These are phyloP conservation scores for Hamamelis virginiana DNA, from an alignment of 164 flowering plant species.

Conservation along the genomic window DNA sequence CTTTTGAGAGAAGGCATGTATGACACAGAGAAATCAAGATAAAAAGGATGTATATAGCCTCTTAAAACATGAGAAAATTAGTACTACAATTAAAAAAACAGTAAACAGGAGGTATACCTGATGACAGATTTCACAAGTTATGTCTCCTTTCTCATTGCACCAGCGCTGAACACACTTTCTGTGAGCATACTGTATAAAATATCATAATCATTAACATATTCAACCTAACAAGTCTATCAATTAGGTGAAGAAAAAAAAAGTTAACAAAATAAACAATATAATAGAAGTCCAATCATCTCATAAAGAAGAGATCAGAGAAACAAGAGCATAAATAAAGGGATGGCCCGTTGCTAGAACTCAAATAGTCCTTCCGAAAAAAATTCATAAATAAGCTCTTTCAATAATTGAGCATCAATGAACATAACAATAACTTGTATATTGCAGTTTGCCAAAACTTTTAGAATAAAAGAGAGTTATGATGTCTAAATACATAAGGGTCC, in stretches of 20 bases:
- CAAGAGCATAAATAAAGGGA: neutral
- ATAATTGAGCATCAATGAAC: neutral
- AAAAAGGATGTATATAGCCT: neutral
- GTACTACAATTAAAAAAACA: neutral
- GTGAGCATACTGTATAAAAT: constrained; percentile 59
- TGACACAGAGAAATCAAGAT: neutral
- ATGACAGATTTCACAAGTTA: constrained; percentile 67
- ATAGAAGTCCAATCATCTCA: neutral
- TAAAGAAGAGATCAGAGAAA: neutral
- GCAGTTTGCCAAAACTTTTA: too few species aligned
- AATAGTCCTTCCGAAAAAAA: neutral
- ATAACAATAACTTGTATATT: too few species aligned
- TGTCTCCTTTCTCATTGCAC: constrained; percentile 78
- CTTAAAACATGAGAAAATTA: constrained; percentile 2
- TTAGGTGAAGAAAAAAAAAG: neutral
- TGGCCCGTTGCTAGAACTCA: neutral
- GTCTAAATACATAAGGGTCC: neutral
- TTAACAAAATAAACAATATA: neutral
- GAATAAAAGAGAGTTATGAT: neutral
- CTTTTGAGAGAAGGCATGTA: neutral
- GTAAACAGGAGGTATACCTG: constrained; percentile 35
- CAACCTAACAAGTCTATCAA: too few species aligned
- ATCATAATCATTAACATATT: neutral
- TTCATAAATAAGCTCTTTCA: neutral
- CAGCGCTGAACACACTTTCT: constrained; percentile 70